Evolutionary conservation across 345 rosid species (phyloP).

Genomic region (Eucalyptus regnans): DNA sequence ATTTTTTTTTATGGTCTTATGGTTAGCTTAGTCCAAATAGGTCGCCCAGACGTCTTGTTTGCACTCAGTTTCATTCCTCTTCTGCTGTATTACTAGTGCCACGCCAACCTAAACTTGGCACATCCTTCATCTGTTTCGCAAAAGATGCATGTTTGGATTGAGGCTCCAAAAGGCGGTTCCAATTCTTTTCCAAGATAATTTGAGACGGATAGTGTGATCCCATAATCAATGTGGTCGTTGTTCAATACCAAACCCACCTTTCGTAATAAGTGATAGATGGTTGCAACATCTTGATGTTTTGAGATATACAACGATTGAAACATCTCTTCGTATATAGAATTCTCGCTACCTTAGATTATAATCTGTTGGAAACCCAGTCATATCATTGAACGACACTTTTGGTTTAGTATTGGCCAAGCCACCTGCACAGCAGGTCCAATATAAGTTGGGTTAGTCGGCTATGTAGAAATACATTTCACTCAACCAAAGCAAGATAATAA

Average conservation of each 20-base stretch:
- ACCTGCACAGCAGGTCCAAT: background rate
- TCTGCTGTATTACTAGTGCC: background rate
- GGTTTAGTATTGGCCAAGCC: background rate
- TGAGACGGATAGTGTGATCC: fast-evolving
- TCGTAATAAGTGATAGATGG: background rate
- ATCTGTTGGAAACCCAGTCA: background rate
- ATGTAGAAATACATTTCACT: background rate
- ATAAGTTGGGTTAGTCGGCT: background rate
- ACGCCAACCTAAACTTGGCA: background rate
- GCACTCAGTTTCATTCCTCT: background rate
- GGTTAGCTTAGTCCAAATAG: background rate
- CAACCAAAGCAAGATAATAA: background rate
- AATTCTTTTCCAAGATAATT: fast-evolving
- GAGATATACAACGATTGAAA: background rate
- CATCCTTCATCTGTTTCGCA: background rate
- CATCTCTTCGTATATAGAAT: background rate
- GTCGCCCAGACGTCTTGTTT: background rate
- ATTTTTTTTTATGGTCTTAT: background rate
- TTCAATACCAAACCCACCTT: background rate
- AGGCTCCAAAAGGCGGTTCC: background rate
- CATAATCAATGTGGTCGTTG: background rate
- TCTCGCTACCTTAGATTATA: background rate
- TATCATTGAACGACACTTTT: background rate
- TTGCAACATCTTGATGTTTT: background rate
- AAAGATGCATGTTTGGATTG: background rate